Evolutionary conservation across 805 yeast genomes (phyloP).

Genomic region (Cyberlindnera maritima): DNA sequence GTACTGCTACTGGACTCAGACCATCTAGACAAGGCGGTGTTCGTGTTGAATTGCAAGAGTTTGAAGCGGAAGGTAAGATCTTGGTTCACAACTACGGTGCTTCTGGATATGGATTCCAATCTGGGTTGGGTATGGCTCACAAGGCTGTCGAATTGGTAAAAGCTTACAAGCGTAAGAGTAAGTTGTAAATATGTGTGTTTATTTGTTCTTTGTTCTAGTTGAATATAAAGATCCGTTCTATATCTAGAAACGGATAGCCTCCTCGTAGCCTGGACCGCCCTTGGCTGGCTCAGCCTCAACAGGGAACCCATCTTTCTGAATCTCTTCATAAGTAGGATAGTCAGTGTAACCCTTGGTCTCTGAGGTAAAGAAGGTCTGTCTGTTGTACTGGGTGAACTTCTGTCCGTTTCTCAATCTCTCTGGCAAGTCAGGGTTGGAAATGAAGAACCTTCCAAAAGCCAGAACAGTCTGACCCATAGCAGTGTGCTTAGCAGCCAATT

Average conservation of each 20-base stretch:
- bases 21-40: conserved; percentile 78
- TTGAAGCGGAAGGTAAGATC: conserved; percentile 36
- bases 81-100: conserved; percentile 75
- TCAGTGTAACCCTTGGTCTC: conserved; percentile 34
- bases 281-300: neutral
- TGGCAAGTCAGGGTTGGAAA: conserved; percentile 41
- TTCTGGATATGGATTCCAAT: conserved; percentile 63
- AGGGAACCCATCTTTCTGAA: conserved; percentile 10
- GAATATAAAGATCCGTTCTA: too few species aligned
- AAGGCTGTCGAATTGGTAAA: conserved; percentile 39
- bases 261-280: conserved; percentile 4
- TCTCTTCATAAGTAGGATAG: conserved; percentile 25
- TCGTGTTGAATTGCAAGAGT: conserved; percentile 56
- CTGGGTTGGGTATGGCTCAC: conserved; percentile 60
- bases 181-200: conserved; percentile 8
- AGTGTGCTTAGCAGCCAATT: conserved; percentile 9
- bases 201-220: too few species aligned
- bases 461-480: conserved; percentile 21
- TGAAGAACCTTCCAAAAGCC: conserved; percentile 39
- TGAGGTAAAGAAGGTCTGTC: conserved; percentile 36
- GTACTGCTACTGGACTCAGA: conserved; percentile 72
- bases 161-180: conserved; percentile 8
- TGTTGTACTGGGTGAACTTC: conserved; percentile 35
- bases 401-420: conserved; percentile 32
- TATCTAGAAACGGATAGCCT: neutral